These are phyloP conservation scores for Phaeosphaeriaceae sp. DNA, from an alignment of 2,329 filamentous ascomycete genomes.

Conservation along the genomic window DNA sequence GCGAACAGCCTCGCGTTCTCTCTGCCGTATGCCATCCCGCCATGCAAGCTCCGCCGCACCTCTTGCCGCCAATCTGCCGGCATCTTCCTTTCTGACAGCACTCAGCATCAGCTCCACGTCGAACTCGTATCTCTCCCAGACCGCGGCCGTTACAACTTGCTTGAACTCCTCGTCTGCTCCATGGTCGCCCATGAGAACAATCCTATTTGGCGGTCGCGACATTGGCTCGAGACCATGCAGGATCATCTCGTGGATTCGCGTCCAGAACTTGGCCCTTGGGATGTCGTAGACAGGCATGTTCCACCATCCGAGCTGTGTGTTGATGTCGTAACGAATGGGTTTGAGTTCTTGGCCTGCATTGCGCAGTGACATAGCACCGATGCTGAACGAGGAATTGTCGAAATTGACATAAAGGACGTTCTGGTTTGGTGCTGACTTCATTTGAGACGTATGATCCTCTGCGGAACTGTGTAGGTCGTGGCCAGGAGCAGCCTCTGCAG, in stretches of 20 bases:
- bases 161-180: constrained; percentile 28
- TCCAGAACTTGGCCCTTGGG: constrained; percentile 31
- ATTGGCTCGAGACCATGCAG: constrained; percentile 15
- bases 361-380: constrained; percentile 20
- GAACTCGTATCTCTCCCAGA: constrained; percentile 28
- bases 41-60: constrained; percentile 32
- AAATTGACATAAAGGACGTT: constrained; percentile 34
- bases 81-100: constrained; percentile 12
- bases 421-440: constrained; percentile 13
- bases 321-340: constrained; percentile 12
- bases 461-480: constrained; percentile 17
- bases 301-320: constrained; percentile 34
- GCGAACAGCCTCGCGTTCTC: background rate
- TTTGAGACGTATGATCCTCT: background rate
- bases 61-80: constrained; percentile 24
- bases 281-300: constrained; percentile 30
- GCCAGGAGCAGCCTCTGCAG: constrained; percentile 26
- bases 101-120: constrained; percentile 24
- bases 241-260: constrained; percentile 28
- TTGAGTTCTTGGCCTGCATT: constrained; percentile 9
- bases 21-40: constrained; percentile 7
- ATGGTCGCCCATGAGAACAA: constrained; percentile 33
- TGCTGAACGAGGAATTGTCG: constrained; percentile 34
- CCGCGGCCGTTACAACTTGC: constrained; percentile 23
- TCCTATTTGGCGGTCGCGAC: constrained; percentile 21